Conservation (phyloP, 108 stramenopile genomes). For the Cyclostephanos tholiformis region DNA sequence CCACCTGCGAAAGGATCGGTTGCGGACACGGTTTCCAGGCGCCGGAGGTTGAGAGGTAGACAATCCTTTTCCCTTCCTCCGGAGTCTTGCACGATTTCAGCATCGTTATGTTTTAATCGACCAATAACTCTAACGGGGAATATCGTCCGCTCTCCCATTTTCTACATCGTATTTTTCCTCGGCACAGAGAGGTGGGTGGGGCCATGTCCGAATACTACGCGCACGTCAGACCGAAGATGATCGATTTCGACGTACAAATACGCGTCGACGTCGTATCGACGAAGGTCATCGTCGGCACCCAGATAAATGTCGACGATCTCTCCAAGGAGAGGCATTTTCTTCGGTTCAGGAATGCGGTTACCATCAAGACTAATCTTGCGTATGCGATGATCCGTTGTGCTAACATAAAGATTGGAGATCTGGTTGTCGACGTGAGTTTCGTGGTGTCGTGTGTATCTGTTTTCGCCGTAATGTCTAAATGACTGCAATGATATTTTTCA, state of each 20-base stretch:
- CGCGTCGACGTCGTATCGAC: constrained; percentile 63
- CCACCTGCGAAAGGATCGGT: constrained; percentile 67
- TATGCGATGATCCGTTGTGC: constrained; percentile 69
- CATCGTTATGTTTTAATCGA: no score
- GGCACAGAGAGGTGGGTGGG: constrained; percentile 61
- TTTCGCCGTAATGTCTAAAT: neutral
- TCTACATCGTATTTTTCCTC: no score
- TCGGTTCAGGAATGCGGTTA: constrained; percentile 68
- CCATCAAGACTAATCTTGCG: constrained; percentile 75
- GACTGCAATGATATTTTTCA: neutral
- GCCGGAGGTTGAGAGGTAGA: constrained; percentile 58
- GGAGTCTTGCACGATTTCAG: neutral
- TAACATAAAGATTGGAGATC: constrained; percentile 49
- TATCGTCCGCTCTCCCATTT: no score
- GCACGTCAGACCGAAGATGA: constrained; percentile 61
- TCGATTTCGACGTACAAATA: constrained; percentile 62
- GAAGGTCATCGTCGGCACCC: constrained; percentile 61
- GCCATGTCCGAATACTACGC: constrained; percentile 60
- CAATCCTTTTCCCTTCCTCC: no score
- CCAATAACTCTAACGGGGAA: no score
- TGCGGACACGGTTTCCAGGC: constrained; percentile 63
- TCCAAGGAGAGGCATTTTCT: constrained; percentile 65
- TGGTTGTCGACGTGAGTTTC: constrained; percentile 42
- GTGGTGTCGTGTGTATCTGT: neutral
- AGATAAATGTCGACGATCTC: constrained; percentile 67